Evolutionary conservation across 192 early-diverging fungal species (phyloP), one percentile per base, ranked within the genome.

Genomic region (Entomortierella lignicola): DNA sequence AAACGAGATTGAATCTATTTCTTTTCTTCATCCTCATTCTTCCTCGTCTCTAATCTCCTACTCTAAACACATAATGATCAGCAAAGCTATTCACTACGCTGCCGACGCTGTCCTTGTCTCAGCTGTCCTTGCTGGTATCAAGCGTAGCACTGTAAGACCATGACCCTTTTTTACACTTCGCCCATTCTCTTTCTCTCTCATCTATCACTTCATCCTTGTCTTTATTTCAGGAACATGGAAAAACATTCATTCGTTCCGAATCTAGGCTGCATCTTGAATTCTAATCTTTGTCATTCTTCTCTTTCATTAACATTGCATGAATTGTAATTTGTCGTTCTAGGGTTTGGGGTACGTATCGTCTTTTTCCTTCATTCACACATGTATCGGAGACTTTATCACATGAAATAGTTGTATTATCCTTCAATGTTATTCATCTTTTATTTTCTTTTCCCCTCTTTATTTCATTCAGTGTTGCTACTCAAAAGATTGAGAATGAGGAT

Each of bases 101-200:
- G 83, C 82, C 59, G 85, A 90, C 60, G 88, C 86, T 21, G 70
- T 89, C 26, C 72, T 90, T n/a, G 71, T 90, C 21, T 87, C 86
- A 17, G 83, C 88, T 21, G 87, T 88, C 34, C 80, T 88, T 23
- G 86, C 85, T 52, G 89, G 89, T 39, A 86, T 86, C 75, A 88
- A 87, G 63, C 80, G 86, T 41, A 85, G 81, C 30, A 84, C 85
- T 32, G 88, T 85, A 62, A 66, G 84, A 63, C 73, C 75, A 72
- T 80, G 55, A 71, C n/a, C 30, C 10, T 60, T 15, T 7, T 18
- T 80, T 21, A 37, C 17, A 58, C 17, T 30, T 50, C 34, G 54
- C 56, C n/a, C 17, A 31, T 27, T 68, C 53, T 20, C 34, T 65
- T 61, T 60, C 12, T 1, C 11, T 31, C 29, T 70, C n/a, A 37